phyloP scores from a whole-genome alignment of 1,284 basidiomycete species.

The Naganishia sp. region DNA sequence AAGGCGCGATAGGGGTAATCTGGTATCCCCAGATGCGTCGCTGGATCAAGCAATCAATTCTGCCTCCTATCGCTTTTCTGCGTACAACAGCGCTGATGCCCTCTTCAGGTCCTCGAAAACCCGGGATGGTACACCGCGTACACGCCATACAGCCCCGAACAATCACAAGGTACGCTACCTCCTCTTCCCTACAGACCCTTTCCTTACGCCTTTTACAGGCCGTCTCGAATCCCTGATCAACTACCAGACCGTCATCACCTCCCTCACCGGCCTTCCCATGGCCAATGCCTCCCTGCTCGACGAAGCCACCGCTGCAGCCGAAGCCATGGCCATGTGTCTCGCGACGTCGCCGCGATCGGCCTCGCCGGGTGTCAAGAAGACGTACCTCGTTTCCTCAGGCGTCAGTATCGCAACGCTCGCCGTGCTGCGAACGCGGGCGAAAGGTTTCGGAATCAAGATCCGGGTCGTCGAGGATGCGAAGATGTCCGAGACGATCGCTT shows the following conservation, averaged over 20 bases:
- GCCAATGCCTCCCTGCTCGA: slow-evolving; percentile 91
- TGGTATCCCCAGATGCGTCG: no score
- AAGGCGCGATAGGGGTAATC: no score
- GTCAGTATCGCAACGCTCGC: slow-evolving; percentile 84
- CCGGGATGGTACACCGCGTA: slow-evolving; percentile 98
- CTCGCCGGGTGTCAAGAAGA: slow-evolving; percentile 59
- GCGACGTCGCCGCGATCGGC: slow-evolving; percentile 46
- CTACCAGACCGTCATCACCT: slow-evolving; percentile 95
- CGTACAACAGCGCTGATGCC: not conserved
- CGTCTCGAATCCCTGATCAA: slow-evolving; percentile 96
- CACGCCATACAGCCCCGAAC: slow-evolving; percentile 66
- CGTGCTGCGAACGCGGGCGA: slow-evolving; percentile 81
- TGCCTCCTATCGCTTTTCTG: no score
- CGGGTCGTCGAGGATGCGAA: slow-evolving; percentile 65
- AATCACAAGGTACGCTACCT: slow-evolving; percentile 46
- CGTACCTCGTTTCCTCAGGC: slow-evolving; percentile 78
- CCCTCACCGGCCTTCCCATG: slow-evolving; percentile 90
- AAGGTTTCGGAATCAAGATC: slow-evolving; percentile 83
- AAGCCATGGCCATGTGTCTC: slow-evolving; percentile 62
- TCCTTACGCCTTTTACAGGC: slow-evolving; percentile 66
- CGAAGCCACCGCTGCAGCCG: slow-evolving; percentile 89
- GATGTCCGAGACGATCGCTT: slow-evolving; percentile 60
- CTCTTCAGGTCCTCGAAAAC: slow-evolving; percentile 80
- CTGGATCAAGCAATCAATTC: no score
- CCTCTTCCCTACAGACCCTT: not conserved